Evolutionary conservation across 1,139 yeast species (phyloP).

Genomic region (Sugiyamaella castrensis): DNA sequence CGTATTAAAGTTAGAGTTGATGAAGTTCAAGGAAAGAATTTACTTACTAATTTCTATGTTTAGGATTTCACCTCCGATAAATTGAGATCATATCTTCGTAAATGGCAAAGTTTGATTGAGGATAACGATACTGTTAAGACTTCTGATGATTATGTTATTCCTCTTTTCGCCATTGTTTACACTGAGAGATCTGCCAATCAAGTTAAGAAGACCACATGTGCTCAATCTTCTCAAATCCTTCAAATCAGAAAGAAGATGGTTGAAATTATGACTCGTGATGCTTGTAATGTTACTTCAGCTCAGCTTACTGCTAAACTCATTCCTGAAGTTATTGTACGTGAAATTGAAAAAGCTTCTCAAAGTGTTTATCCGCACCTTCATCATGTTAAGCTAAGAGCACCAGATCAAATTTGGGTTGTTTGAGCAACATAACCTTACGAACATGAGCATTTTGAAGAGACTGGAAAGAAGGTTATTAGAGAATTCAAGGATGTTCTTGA

Average conservation of each 20-base stretch:
- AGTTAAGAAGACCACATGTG: conserved; percentile 87
- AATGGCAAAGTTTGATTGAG: conserved; percentile 91
- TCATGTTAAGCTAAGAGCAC: conserved; percentile 87
- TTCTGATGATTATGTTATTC: conserved; percentile 83
- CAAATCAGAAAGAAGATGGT: conserved; percentile 82
- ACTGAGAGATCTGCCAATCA: conserved; percentile 89
- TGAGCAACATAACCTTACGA: conserved; percentile 91
- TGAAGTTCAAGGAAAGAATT: conserved; percentile 90
- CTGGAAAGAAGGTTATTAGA: conserved; percentile 84
- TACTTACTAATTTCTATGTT: conserved; percentile 94
- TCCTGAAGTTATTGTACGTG: conserved; percentile 90
- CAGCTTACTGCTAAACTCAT: conserved; percentile 85
- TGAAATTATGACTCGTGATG: conserved; percentile 84
- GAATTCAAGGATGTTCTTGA: conserved; percentile 92
- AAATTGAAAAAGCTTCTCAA: conserved; percentile 82
- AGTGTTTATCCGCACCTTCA: conserved; percentile 88
- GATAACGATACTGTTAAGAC: conserved; percentile 91
- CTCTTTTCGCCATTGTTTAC: conserved; percentile 89
- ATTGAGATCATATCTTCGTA: conserved; percentile 85
- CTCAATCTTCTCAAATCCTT: conserved; percentile 87
- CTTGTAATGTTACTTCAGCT: conserved; percentile 77
- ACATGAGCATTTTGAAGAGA: conserved; percentile 69
- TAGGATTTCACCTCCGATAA: conserved; percentile 88
- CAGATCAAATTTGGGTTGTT: conserved; percentile 88
- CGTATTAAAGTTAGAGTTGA: conserved; percentile 87